Evolutionary conservation across 768 basidiomycete species (phyloP).

Genomic region (Cystobasidiopsis lactophilus): DNA sequence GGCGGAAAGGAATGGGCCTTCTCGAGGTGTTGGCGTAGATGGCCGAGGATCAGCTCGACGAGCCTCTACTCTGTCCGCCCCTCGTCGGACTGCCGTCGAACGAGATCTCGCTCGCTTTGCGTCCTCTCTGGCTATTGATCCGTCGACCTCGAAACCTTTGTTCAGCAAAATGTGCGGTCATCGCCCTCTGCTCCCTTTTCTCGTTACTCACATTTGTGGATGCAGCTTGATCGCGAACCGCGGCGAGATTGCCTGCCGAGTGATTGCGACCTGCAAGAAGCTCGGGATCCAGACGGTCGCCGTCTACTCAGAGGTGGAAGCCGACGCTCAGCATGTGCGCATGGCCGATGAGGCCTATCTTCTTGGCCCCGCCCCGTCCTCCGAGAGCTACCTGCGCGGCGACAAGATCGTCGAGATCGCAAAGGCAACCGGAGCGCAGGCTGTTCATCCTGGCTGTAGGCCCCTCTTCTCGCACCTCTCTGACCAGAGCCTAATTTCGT

Average conservation of each 20-base stretch:
- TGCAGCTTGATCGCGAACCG: conserved; percentile 5
- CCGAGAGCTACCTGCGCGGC: conserved; percentile 67
- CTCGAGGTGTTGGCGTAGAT: no score
- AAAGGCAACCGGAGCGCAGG: conserved; percentile 61
- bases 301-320: conserved; percentile 73
- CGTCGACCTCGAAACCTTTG: no score
- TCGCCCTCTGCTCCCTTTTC: no score
- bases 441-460: conserved; percentile 59
- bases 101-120: no score
- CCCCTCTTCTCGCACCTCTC: conserved; percentile 1
- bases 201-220: no score
- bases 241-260: conserved; percentile 86
- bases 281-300: conserved; percentile 80
- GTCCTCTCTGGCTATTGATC: no score
- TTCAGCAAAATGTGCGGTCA: no score
- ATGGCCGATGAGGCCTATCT: conserved; percentile 79
- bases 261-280: conserved; percentile 70
- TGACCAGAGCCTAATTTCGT: no score
- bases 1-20: no score
- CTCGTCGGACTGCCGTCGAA: no score
- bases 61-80: no score
- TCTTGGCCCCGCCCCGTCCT: conserved; percentile 73
- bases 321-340: conserved; percentile 54
- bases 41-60: no score
- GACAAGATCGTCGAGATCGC: conserved; percentile 77